phyloP scores from a whole-genome alignment of 495 filamentous ascomycete species.

The Neurospora cerealis region DNA sequence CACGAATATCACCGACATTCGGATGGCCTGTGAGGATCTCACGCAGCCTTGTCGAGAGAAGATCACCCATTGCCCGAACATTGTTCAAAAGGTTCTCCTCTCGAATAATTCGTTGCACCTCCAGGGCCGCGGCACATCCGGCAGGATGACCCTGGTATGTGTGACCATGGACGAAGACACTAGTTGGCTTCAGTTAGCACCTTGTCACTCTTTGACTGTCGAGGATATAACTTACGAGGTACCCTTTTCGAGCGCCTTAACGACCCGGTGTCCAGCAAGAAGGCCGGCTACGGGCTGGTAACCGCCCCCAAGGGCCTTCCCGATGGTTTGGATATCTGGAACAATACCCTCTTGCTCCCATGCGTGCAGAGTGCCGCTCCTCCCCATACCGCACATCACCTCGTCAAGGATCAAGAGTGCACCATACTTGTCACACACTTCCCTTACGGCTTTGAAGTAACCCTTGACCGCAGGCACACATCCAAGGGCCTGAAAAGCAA shows the following conservation, averaged over 20 bases:
- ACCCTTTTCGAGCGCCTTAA: conserved; percentile 45
- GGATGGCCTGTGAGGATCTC: conserved; percentile 36
- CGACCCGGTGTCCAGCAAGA: conserved; percentile 42
- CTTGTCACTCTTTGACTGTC: conserved; percentile 1
- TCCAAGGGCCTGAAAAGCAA: conserved; percentile 39
- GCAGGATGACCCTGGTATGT: conserved; percentile 55
- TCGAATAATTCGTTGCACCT: conserved; percentile 48
- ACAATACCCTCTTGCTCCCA: conserved; percentile 53
- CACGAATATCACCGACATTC: conserved; percentile 56
- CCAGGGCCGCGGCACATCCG: conserved; percentile 49
- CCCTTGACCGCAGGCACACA: conserved; percentile 57
- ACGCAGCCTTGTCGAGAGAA: conserved; percentile 37
- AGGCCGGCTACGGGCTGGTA: conserved; percentile 55
- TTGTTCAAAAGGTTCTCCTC: conserved; percentile 46
- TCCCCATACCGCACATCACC: conserved; percentile 72
- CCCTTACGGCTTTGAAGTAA: conserved; percentile 59
- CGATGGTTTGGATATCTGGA: conserved; percentile 54
- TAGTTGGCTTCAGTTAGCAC: conserved; percentile 8
- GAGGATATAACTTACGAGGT: conserved; percentile 33
- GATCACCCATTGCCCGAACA: conserved; percentile 38
- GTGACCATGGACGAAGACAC: conserved; percentile 47
- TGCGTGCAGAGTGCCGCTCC: conserved; percentile 55
- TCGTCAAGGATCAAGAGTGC: conserved; percentile 69
- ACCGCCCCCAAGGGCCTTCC: conserved; percentile 58
- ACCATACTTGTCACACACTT: conserved; percentile 61